phyloP scores from a whole-genome alignment of 2,329 filamentous ascomycete genomes.

The Talaromyces pinophilus region DNA sequence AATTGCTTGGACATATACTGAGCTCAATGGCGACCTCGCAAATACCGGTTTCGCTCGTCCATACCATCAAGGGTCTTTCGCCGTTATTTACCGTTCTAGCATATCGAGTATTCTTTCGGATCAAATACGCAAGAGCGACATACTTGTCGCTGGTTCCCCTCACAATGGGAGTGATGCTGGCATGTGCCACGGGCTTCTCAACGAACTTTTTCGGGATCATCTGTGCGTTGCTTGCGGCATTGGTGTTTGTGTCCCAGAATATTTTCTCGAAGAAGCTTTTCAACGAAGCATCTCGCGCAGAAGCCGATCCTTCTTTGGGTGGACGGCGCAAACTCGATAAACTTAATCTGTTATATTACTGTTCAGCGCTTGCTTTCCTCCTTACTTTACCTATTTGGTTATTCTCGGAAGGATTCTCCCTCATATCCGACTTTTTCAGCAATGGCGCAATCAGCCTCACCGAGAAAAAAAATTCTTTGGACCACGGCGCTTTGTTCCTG shows the following conservation, averaged over 20 bases:
- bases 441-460: constrained; percentile 78
- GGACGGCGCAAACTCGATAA: constrained; percentile 84
- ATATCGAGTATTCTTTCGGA: constrained; percentile 85
- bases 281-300: constrained; percentile 85
- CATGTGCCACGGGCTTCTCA: constrained; percentile 87
- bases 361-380: constrained; percentile 87
- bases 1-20: constrained; percentile 88
- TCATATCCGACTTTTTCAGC: constrained; percentile 75
- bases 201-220: constrained; percentile 88
- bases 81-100: constrained; percentile 93
- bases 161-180: constrained; percentile 91
- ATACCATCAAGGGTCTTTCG: constrained; percentile 97
- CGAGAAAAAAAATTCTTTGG: constrained; percentile 71
- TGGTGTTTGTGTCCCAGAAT: constrained; percentile 97
- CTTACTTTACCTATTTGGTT: constrained; percentile 91
- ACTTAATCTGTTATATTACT: constrained; percentile 94
- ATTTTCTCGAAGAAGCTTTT: constrained; percentile 98
- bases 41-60: constrained; percentile 94
- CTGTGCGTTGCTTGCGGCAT: constrained; percentile 82
- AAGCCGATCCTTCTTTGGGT: constrained; percentile 67
- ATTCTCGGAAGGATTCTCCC: constrained; percentile 78
- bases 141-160: constrained; percentile 89
- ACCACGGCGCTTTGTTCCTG: constrained; percentile 63
- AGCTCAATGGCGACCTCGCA: constrained; percentile 91
- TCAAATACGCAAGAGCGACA: constrained; percentile 81